phyloP scores from a whole-genome alignment of 192 early-diverging fungal species.

The Helicostylum pulchrum region DNA sequence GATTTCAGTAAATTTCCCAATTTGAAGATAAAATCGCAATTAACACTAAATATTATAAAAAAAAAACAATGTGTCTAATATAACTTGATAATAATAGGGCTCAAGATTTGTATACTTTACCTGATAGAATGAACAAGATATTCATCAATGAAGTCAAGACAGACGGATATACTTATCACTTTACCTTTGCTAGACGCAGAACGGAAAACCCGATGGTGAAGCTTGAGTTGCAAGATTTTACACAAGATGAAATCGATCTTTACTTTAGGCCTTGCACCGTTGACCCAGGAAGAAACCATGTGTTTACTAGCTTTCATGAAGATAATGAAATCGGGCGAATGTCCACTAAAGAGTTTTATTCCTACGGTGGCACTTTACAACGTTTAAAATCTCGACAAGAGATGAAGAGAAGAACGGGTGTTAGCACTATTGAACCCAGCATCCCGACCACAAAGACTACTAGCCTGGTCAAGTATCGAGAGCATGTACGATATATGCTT shows the following conservation, averaged over 20 bases:
- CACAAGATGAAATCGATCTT: too few relatives aligned
- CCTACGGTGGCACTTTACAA: neutral
- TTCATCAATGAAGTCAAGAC: too few relatives aligned
- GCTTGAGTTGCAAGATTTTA: too few relatives aligned
- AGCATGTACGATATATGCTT: slow-evolving; percentile 1
- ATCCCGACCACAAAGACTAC: neutral
- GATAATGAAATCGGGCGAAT: neutral
- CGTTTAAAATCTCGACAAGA: neutral
- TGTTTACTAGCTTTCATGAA: neutral
- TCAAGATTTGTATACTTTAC: neutral
- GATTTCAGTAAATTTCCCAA: neutral
- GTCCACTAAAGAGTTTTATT: neutral
- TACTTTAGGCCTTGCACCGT: too few relatives aligned
- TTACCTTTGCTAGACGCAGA: too few relatives aligned
- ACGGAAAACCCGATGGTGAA: too few relatives aligned
- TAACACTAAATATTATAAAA: neutral
- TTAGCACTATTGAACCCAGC: neutral
- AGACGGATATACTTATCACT: too few relatives aligned
- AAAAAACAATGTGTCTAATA: neutral
- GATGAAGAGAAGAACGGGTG: neutral
- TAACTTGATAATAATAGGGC: neutral
- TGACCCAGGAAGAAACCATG: neutral
- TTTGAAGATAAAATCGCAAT: neutral
- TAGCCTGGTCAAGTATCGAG: neutral
- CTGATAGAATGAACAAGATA: neutral